These are phyloP conservation scores for Talaromyces sp. DNA, from an alignment of 2,329 filamentous ascomycete species.

Conservation along the genomic window DNA sequence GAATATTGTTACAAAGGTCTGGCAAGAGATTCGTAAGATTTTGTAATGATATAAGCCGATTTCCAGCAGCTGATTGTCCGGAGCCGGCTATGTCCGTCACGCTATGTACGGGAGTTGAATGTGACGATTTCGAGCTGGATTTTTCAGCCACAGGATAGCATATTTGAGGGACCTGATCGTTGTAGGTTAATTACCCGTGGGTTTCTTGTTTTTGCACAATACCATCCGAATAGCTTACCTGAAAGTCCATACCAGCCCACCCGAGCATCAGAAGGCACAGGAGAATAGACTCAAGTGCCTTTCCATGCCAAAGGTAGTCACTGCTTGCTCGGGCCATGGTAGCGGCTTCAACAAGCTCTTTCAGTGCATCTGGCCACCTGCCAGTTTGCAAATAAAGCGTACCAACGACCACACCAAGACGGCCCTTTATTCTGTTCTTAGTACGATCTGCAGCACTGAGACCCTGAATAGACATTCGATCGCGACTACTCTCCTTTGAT, in stretches of 20 bases:
- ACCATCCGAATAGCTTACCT: conserved; percentile 30
- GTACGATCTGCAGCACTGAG: conserved; percentile 76
- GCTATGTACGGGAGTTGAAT: conserved; percentile 27
- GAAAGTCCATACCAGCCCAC: conserved; percentile 80
- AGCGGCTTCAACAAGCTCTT: conserved; percentile 78
- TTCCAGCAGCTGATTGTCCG: conserved; percentile 49
- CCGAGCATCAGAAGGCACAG: conserved; percentile 79
- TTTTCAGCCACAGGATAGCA: conserved; percentile 54
- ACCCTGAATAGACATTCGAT: conserved; percentile 64
- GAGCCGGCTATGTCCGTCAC: conserved; percentile 34
- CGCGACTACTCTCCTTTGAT: conserved; percentile 56
- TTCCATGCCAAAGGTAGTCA: conserved; percentile 97
- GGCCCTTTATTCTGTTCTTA: conserved; percentile 76
- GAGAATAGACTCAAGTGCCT: conserved; percentile 84
- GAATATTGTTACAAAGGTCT: conserved; percentile 56
- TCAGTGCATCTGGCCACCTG: conserved; percentile 83
- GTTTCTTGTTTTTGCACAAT: neutral
- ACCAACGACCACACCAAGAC: conserved; percentile 75
- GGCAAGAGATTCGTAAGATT: conserved; percentile 55
- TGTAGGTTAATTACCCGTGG: neutral
- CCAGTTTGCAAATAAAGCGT: conserved; percentile 86
- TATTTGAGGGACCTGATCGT: conserved; percentile 52
- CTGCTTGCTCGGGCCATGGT: conserved; percentile 73
- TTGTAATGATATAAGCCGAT: conserved; percentile 46
- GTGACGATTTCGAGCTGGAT: conserved; percentile 44